A percentile compares a stretch with the other conserved stretches of the same genome.
Conservation (phyloP, 768 basidiomycete genomes). For the Mycena venus region DNA sequence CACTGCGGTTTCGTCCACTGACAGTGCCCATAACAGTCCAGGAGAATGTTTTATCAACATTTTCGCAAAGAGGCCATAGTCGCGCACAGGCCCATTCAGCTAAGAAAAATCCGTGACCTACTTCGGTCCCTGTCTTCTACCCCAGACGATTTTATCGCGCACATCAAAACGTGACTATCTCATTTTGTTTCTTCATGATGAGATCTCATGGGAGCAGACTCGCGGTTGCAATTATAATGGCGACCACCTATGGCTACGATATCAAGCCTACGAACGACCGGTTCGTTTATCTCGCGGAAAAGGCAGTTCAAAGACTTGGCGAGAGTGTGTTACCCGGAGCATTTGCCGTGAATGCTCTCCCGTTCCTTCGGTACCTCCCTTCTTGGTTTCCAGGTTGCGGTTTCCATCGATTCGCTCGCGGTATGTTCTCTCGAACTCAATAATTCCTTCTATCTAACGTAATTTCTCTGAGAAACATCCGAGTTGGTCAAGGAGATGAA, state of each 20-base stretch:
- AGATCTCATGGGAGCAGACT: neutral
- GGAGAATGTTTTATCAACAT: slow-evolving; percentile 43
- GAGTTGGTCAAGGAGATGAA: neutral
- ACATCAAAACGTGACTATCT: slow-evolving; percentile 2
- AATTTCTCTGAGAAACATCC: neutral
- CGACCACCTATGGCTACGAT: slow-evolving; percentile 42
- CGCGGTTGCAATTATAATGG: neutral
- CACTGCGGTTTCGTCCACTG: neutral
- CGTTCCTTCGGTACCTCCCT: slow-evolving; percentile 50
- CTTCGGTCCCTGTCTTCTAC: slow-evolving; percentile 29
- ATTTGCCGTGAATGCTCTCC: slow-evolving; percentile 43
- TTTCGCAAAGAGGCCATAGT: slow-evolving; percentile 37
- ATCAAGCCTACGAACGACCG: slow-evolving; percentile 40
- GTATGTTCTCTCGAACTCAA: neutral
- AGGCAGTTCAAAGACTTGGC: slow-evolving; percentile 16
- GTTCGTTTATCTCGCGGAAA: slow-evolving; percentile 39
- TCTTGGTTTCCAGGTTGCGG: slow-evolving; percentile 40
- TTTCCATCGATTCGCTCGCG: neutral
- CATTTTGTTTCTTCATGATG: neutral
- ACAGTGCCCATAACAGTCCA: slow-evolving; percentile 17
- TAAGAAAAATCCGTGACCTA: slow-evolving; percentile 37
- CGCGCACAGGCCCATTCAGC: slow-evolving; percentile 38
- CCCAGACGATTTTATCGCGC: slow-evolving; percentile 29
- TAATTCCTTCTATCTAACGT: neutral
- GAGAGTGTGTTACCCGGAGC: slow-evolving; percentile 38